phyloP scores from a whole-genome alignment of 2,329 filamentous ascomycete genomes.

The Sclerotinia trifoliorum region DNA sequence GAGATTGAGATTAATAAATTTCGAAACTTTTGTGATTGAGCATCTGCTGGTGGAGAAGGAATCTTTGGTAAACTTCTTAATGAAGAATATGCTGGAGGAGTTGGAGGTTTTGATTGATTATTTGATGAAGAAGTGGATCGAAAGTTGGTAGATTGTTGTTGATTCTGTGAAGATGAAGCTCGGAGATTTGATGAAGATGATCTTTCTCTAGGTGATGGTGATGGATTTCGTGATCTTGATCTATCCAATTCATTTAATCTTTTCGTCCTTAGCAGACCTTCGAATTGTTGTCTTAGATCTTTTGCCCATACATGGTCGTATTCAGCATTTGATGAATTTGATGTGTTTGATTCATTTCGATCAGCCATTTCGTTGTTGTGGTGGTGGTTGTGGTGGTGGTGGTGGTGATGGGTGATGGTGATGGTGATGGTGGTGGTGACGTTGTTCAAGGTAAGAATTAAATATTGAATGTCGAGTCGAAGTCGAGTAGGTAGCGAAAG shows the following conservation, averaged over 20 bases:
- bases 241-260: conserved; percentile 78
- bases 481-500: background rate
- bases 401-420: background rate
- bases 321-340: conserved; percentile 26
- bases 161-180: conserved; percentile 30
- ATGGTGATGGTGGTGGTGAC: background rate
- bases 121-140: conserved; percentile 51
- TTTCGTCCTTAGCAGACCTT: conserved; percentile 81
- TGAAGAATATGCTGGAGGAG: conserved; percentile 60
- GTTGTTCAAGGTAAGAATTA: background rate
- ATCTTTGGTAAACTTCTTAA: conserved; percentile 64
- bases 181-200: conserved; percentile 51
- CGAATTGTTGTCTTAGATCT: conserved; percentile 79
- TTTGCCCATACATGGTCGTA: conserved; percentile 73
- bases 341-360: conserved; percentile 27
- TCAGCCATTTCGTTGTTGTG: conserved; percentile 32
- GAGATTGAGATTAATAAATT: conserved; percentile 84
- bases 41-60: conserved; percentile 74
- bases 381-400: background rate
- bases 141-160: conserved; percentile 38
- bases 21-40: conserved; percentile 69
- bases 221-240: conserved; percentile 57
- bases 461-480: background rate
- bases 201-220: conserved; percentile 54
- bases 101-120: conserved; percentile 35